Evolutionary conservation across 176 grass and related monocot species (phyloP).

Genomic region (Miscanthus lutarioriparius): DNA sequence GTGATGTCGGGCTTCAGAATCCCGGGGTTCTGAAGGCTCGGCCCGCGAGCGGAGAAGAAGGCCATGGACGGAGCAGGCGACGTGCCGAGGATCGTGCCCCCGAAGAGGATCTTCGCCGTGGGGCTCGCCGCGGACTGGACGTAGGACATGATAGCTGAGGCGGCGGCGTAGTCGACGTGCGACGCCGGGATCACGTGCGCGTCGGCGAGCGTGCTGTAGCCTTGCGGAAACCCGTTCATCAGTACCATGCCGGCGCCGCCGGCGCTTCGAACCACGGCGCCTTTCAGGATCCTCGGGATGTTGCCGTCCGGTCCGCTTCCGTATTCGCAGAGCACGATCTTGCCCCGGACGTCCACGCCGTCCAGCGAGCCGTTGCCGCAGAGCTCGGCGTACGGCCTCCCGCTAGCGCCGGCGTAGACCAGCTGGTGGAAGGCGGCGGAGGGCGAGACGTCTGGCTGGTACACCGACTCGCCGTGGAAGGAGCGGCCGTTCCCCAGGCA

Average conservation of each 20-base stretch:
- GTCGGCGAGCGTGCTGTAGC: neutral
- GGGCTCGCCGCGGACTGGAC: neutral
- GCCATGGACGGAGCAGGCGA: neutral
- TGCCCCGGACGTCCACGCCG: slow-evolving; percentile 43
- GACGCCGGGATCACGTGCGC: neutral
- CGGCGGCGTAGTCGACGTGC: slow-evolving; percentile 1
- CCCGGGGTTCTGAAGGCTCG: neutral
- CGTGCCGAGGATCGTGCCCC: neutral
- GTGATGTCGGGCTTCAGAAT: neutral
- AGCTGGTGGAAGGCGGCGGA: neutral
- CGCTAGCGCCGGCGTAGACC: slow-evolving; percentile 34
- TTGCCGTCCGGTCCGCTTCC: neutral
- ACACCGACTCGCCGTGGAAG: neutral
- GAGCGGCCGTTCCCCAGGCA: neutral
- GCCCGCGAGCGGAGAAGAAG: neutral
- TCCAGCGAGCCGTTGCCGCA: slow-evolving; percentile 40
- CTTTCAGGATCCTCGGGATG: neutral
- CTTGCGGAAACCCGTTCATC: neutral
- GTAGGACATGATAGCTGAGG: neutral
- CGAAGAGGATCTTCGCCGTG: neutral
- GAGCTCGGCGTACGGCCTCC: neutral
- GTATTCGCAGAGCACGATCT: slow-evolving; percentile 56
- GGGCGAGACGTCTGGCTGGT: neutral
- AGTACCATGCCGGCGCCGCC: neutral
- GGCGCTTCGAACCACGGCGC: neutral